These are phyloP conservation scores for Phytophthora niederhauseri DNA, from an alignment of 352 stramenopile species.

Conservation along the genomic window DNA sequence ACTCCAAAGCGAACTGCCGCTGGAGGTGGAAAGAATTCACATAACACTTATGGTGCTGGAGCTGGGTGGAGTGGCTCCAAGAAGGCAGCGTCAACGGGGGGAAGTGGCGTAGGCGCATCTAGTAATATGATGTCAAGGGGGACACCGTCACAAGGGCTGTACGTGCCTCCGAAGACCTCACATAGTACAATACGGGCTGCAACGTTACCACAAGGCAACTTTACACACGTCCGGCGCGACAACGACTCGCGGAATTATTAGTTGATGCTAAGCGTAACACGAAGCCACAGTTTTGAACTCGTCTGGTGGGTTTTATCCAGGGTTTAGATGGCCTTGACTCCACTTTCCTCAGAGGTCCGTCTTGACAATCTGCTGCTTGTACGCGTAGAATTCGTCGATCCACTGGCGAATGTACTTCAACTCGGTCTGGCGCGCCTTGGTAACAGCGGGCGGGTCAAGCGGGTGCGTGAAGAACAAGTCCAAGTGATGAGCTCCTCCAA, in stretches of 20 bases:
- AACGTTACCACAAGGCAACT: slow-evolving; percentile 27
- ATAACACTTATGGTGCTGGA: slow-evolving; percentile 19
- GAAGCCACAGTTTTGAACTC: slow-evolving; percentile 36
- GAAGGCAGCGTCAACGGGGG: slow-evolving; percentile 17
- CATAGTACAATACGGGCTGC: slow-evolving; percentile 42
- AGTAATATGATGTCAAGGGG: slow-evolving; percentile 26
- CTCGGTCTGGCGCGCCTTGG: slow-evolving; percentile 43
- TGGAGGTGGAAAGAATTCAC: slow-evolving; percentile 18
- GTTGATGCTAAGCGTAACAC: slow-evolving; percentile 29
- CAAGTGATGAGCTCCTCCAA: slow-evolving; percentile 55
- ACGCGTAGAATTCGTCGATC: slow-evolving; percentile 55
- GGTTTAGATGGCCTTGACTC: background rate
- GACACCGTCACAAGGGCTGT: slow-evolving; percentile 33
- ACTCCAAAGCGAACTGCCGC: slow-evolving; percentile 49
- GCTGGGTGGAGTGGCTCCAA: slow-evolving; percentile 30
- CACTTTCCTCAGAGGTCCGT: slow-evolving; percentile 7
- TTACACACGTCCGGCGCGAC: slow-evolving; percentile 30
- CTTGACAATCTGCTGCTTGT: slow-evolving; percentile 25
- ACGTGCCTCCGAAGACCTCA: slow-evolving; percentile 49
- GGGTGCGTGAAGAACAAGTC: slow-evolving; percentile 67
- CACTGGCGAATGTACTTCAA: slow-evolving; percentile 52
- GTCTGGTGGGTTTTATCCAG: background rate
- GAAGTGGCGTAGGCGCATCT: slow-evolving; percentile 1
- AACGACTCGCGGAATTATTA: slow-evolving; percentile 34
- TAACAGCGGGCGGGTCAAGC: slow-evolving; percentile 49